phyloP scores from a whole-genome alignment of 306 rosid genomes.

The Aeschynomene evenia region DNA sequence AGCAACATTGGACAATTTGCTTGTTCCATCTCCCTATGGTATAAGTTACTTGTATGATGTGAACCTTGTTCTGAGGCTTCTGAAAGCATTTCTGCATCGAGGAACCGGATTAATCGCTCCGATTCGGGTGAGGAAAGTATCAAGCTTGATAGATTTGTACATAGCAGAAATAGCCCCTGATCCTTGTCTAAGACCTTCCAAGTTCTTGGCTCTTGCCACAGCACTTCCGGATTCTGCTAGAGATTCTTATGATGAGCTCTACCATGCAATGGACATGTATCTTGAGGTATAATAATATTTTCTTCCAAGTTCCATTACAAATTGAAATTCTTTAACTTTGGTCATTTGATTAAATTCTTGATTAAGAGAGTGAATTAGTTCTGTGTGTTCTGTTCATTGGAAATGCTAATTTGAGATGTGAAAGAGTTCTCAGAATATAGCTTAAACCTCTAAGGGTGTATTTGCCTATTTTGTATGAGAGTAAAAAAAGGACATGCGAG shows the following conservation, averaged over 20 bases:
- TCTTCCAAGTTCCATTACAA: background rate
- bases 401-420: background rate
- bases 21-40: slow-evolving; percentile 82
- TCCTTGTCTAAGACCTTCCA: slow-evolving; percentile 74
- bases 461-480: no score
- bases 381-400: background rate
- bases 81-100: slow-evolving; percentile 57
- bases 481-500: no score
- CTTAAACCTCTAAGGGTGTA: background rate
- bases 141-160: slow-evolving; percentile 72
- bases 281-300: slow-evolving; percentile 66
- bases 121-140: slow-evolving; percentile 56
- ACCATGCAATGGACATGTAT: slow-evolving; percentile 80
- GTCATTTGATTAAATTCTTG: background rate
- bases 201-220: slow-evolving; percentile 65
- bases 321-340: background rate
- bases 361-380: slow-evolving; percentile 12
- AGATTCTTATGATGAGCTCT: slow-evolving; percentile 77
- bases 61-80: slow-evolving; percentile 72
- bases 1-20: slow-evolving; percentile 79
- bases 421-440: background rate
- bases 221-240: slow-evolving; percentile 79
- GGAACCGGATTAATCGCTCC: slow-evolving; percentile 35
- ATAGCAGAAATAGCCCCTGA: slow-evolving; percentile 94
- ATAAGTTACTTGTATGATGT: slow-evolving; percentile 71